These are phyloP conservation scores for Aphanocladium album DNA, from an alignment of 2,329 filamentous ascomycete species.

Conservation along the genomic window DNA sequence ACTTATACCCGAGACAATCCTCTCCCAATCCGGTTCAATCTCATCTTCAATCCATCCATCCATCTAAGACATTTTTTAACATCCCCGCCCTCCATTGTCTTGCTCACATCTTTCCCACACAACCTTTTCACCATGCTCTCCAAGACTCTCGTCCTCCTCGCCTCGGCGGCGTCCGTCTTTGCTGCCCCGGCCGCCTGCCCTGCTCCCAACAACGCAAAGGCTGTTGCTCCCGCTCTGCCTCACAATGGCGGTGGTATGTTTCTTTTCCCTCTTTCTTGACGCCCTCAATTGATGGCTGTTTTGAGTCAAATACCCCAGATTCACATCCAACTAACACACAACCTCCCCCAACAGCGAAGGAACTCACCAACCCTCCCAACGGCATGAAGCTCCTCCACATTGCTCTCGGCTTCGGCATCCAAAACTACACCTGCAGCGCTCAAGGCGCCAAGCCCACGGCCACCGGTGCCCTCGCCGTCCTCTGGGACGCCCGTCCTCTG, in stretches of 20 bases:
- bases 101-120: background rate
- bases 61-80: slow-evolving; percentile 2
- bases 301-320: too few relatives aligned
- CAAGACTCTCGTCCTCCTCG: slow-evolving; percentile 29
- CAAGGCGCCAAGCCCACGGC: slow-evolving; percentile 31
- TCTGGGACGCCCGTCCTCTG: slow-evolving; percentile 53
- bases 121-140: slow-evolving; percentile 26
- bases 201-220: slow-evolving; percentile 14
- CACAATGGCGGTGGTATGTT: slow-evolving; percentile 1
- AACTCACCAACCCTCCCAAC: slow-evolving; percentile 40
- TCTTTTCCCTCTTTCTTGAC: background rate
- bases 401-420: slow-evolving; percentile 58
- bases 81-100: background rate
- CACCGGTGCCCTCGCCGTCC: slow-evolving; percentile 53
- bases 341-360: slow-evolving; percentile 25
- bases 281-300: background rate
- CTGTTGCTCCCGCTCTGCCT: background rate
- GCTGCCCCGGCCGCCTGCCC: slow-evolving; percentile 19
- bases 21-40: slow-evolving; percentile 9
- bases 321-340: background rate
- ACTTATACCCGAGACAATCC: slow-evolving; percentile 12
- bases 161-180: slow-evolving; percentile 28
- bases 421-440: slow-evolving; percentile 61
- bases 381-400: slow-evolving; percentile 46
- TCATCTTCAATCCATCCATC: slow-evolving; percentile 4